Conservation (phyloP, 73 alveolate genomes). For the Stentor roeselii region DNA sequence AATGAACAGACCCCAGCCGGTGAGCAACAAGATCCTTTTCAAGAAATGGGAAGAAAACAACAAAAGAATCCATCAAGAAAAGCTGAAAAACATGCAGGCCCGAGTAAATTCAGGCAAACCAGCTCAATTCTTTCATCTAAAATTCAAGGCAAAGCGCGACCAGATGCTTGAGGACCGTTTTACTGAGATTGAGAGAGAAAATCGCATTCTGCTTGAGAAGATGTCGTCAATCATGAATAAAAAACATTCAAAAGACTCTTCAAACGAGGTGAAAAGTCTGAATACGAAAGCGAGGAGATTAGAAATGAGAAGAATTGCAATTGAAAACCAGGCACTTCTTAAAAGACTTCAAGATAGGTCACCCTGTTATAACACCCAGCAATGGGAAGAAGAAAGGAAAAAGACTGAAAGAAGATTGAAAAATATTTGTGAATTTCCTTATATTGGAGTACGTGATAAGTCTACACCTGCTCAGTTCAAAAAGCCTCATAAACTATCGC, state of each 20-base stretch:
- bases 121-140: slow-evolving; percentile 31
- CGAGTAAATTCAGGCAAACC: slow-evolving; percentile 47
- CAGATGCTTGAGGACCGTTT: slow-evolving; percentile 58
- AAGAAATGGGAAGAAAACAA: slow-evolving; percentile 53
- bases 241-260: not conserved
- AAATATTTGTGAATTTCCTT: slow-evolving; percentile 54
- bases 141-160: slow-evolving; percentile 51
- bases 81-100: slow-evolving; percentile 46
- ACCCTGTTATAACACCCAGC: slow-evolving; percentile 38
- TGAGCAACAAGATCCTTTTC: slow-evolving; percentile 46
- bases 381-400: slow-evolving; percentile 54
- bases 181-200: slow-evolving; percentile 66
- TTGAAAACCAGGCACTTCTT: slow-evolving; percentile 52
- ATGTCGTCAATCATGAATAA: slow-evolving; percentile 52
- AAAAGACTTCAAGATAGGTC: slow-evolving; percentile 46
- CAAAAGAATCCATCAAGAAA: slow-evolving; percentile 40
- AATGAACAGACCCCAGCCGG: slow-evolving; percentile 64
- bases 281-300: slow-evolving; percentile 40
- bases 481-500: slow-evolving; percentile 9
- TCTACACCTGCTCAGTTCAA: slow-evolving; percentile 3
- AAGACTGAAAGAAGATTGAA: slow-evolving; percentile 30
- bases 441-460: not conserved
- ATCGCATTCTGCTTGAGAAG: slow-evolving; percentile 54
- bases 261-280: slow-evolving; percentile 29
- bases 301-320: slow-evolving; percentile 44